These are phyloP conservation scores for Cyamopsis tetragonoloba DNA, from an alignment of 306 rosid genomes.

Conservation along the genomic window DNA sequence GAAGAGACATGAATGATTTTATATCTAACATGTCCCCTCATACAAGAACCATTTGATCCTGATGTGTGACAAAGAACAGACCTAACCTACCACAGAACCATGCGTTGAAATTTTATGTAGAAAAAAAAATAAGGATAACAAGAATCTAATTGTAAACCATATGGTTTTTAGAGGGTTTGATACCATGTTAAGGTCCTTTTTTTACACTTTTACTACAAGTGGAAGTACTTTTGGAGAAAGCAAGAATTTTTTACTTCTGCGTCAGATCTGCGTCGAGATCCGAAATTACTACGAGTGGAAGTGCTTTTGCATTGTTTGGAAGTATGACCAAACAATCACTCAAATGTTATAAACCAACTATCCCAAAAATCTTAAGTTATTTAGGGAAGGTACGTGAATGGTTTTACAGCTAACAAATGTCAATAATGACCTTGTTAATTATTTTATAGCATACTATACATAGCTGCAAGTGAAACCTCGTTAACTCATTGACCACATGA, in stretches of 20 bases:
- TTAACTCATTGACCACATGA: neutral
- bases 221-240: too few species aligned
- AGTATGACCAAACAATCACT: too few species aligned
- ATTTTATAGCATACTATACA: neutral
- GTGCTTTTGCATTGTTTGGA: too few species aligned
- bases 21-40: neutral
- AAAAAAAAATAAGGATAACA: neutral
- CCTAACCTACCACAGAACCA: neutral
- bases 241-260: too few species aligned
- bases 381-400: constrained; percentile 2
- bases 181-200: neutral
- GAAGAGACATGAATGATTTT: neutral
- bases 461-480: neutral
- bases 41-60: neutral
- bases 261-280: too few species aligned
- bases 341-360: too few species aligned
- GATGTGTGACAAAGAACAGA: neutral
- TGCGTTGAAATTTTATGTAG: neutral
- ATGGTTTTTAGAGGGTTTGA: neutral
- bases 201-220: too few species aligned
- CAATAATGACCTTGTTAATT: neutral
- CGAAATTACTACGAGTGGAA: too few species aligned
- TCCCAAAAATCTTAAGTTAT: neutral
- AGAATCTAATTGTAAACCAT: neutral
- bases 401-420: neutral